Evolutionary conservation across 257 asterid species (phyloP).

Genomic region (Rhazya stricta): DNA sequence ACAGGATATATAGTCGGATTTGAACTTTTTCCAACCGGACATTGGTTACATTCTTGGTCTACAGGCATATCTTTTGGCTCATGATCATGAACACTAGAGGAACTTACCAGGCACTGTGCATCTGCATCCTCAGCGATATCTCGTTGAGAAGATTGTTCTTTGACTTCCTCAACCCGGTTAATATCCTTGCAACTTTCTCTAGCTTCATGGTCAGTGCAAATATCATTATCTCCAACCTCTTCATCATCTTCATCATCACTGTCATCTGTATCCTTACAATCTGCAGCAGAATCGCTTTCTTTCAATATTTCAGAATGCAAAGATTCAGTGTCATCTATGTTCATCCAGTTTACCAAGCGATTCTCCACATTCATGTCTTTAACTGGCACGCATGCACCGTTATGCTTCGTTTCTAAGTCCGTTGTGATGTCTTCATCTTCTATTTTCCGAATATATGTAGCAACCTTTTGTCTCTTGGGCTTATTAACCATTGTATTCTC

Average conservation of each 20-base stretch:
- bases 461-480: conserved; percentile 21
- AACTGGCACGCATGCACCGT: neutral
- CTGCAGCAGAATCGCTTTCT: conserved; percentile 8
- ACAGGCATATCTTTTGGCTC: neutral
- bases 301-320: conserved; percentile 10
- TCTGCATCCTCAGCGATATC: neutral
- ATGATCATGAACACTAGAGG: neutral
- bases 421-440: conserved; percentile 4
- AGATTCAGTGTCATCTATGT: conserved; percentile 18
- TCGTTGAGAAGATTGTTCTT: conserved; percentile 1
- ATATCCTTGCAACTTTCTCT: neutral
- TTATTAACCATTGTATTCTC: conserved; percentile 2
- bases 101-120: neutral
- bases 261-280: conserved; percentile 5
- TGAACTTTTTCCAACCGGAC: neutral
- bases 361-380: neutral
- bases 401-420: conserved; percentile 11
- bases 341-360: conserved; percentile 20
- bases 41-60: neutral
- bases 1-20: neutral
- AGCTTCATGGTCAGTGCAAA: neutral
- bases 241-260: conserved; percentile 8
- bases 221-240: neutral
- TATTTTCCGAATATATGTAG: neutral
- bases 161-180: neutral